Base-by-base conservation (phyloP, 306 rosid genomes). In the Lotus japonicus region DNA sequence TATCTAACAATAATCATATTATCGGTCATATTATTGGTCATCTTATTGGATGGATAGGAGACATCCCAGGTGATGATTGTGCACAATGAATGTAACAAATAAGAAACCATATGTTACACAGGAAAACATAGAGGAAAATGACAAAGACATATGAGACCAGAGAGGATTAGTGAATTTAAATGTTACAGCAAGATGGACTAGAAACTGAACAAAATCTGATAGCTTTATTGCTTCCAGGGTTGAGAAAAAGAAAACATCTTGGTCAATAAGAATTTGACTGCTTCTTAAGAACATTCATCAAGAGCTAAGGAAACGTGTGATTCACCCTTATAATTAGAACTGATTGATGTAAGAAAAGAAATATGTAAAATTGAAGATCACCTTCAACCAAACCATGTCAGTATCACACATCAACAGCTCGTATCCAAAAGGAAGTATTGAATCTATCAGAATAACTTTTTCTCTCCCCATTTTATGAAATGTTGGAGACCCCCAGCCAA, bases 381-480 rank as follows among this genome's bases (percentile, higher is more conserved):
- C 97, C 98, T 92, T 88, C 77, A 92, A 65, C 97, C 98, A 92
- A 54, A 92, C 94, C 91, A 85, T 88, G 84, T 92, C 98, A 0
- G 98, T 92, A 64, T 92, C 98, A 77, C 98, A 92, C 96, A 90
- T 90, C 84, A 92, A 79, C 62, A 92, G 74, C 84, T 92, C 96
- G 11, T 41, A 87, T 50, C 94, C 98, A 68, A 65, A 90, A 28
- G 96, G 97, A 21, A 94, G 87, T 42, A 94, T 31, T 6, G 92
- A 77, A 12, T 90, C 96, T 67, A 94, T 85, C 21, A 94, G 85
- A 66, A 88, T 63, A 79, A 90, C 92, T 86, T 90, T 94, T 63
- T 94, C 96, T 84, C 97, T 82, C 66, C 98, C 98, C 90, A 94
- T 84, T 84, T 94, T 94, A 77, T 90, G 98, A 74, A 90, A 90